phyloP scores from a whole-genome alignment of 1,284 basidiomycete genomes.

The Phylloporus sp. region DNA sequence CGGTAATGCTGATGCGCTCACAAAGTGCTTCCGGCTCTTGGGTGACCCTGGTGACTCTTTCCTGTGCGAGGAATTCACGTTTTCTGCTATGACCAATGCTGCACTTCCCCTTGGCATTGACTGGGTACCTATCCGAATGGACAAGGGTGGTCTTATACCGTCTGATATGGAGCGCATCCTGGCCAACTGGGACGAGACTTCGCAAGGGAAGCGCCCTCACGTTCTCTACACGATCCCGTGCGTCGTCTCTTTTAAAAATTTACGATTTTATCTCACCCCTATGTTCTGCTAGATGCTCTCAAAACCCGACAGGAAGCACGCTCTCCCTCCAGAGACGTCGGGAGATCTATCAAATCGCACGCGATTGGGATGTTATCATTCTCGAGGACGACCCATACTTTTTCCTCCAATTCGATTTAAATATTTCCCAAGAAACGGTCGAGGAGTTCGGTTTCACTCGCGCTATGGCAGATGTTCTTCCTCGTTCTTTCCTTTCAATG shows the following conservation, averaged over 20 bases:
- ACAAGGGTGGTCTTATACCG: conserved; percentile 59
- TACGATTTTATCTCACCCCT: conserved; percentile 23
- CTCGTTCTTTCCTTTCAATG: conserved; percentile 57
- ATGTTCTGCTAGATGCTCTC: conserved; percentile 39
- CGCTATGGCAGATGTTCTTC: conserved; percentile 43
- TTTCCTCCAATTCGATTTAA: conserved; percentile 53
- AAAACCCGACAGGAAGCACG: conserved; percentile 66
- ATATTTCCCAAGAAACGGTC: conserved; percentile 32
- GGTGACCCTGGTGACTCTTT: conserved; percentile 62
- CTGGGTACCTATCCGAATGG: conserved; percentile 60
- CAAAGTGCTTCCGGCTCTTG: conserved; percentile 49
- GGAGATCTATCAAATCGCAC: conserved; percentile 61
- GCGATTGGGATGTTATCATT: conserved; percentile 60
- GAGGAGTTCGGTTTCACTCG: conserved; percentile 37
- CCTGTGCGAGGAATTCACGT: conserved; percentile 59
- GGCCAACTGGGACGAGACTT: conserved; percentile 55
- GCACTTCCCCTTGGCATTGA: conserved; percentile 51
- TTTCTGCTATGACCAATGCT: conserved; percentile 51
- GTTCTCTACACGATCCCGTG: conserved; percentile 43
- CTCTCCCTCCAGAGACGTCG: conserved; percentile 59
- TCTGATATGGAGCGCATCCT: conserved; percentile 58
- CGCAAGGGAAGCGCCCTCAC: conserved; percentile 43
- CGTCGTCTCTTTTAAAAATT: conserved; percentile 8
- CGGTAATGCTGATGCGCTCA: conserved; percentile 47
- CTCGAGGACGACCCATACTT: conserved; percentile 68